phyloP scores from a whole-genome alignment of 169 alveolate species.

The Blepharisma undulans region DNA sequence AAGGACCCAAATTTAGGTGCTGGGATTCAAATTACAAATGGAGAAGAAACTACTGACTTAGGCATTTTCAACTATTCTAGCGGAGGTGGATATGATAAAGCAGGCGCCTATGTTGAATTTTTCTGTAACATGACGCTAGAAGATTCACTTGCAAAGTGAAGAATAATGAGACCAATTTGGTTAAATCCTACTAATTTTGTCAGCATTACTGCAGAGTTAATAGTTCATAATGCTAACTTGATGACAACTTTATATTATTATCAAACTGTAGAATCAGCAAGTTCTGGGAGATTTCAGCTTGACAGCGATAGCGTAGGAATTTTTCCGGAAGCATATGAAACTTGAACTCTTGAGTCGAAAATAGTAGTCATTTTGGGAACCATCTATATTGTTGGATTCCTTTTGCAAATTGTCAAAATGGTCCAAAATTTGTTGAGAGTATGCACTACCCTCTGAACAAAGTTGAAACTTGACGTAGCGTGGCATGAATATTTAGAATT shows the following conservation, averaged over 20 bases:
- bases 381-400: neutral
- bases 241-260: slow-evolving; percentile 16
- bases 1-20: slow-evolving; percentile 19
- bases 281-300: neutral
- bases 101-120: neutral
- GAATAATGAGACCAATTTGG: neutral
- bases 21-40: neutral
- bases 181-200: neutral
- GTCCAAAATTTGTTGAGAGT: neutral
- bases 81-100: neutral
- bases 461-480: slow-evolving; percentile 9
- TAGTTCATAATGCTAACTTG: slow-evolving; percentile 13
- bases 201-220: neutral
- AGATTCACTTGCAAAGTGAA: neutral
- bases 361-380: neutral
- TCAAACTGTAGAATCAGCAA: neutral
- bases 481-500: slow-evolving; percentile 37
- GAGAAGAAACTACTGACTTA: neutral
- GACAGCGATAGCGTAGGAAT: neutral
- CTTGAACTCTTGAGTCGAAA: neutral
- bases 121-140: neutral
- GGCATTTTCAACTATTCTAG: neutral
- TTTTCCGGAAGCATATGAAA: slow-evolving; percentile 1
- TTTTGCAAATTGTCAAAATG: slow-evolving; percentile 4
- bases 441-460: slow-evolving; percentile 8